These are phyloP conservation scores for Mimosa bimucronata DNA, from an alignment of 306 rosid genomes.

Conservation along the genomic window DNA sequence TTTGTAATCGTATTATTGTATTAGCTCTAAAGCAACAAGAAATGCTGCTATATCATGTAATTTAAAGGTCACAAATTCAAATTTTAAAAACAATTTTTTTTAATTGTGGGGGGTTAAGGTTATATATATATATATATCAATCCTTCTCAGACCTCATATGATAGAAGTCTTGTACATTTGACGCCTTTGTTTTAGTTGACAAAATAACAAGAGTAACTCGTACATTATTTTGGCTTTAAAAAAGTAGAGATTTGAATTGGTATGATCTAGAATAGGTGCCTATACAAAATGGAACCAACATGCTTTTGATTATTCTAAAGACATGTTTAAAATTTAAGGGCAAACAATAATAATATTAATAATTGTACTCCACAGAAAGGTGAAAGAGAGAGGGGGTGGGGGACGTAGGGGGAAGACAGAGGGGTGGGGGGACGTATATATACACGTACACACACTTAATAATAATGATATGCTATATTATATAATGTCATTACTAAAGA, in stretches of 20 bases:
- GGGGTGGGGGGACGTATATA: too few species aligned
- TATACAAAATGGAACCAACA: not conserved
- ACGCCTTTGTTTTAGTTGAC: not conserved
- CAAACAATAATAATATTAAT: conserved; percentile 26
- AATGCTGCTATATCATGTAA: too few species aligned
- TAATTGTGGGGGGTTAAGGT: too few species aligned
- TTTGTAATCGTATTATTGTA: too few species aligned
- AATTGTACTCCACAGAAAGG: conserved; percentile 42
- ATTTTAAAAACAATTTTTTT: too few species aligned
- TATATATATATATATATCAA: too few species aligned
- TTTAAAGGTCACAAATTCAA: too few species aligned
- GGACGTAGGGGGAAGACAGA: not conserved
- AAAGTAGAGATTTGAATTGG: not conserved
- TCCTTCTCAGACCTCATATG: too few species aligned
- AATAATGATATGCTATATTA: not conserved
- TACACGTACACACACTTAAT: not conserved
- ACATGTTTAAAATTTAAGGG: not conserved
- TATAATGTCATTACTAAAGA: not conserved
- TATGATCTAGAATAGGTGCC: not conserved
- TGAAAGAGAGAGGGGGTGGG: not conserved
- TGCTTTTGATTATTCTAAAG: not conserved
- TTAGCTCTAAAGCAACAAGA: too few species aligned
- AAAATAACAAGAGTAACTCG: not conserved
- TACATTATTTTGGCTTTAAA: not conserved
- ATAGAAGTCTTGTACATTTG: too few species aligned